Evolutionary conservation across 2,329 filamentous ascomycete genomes (phyloP), one percentile per base, ranked within the genome.

Genomic region (Fusarium sp.): DNA sequence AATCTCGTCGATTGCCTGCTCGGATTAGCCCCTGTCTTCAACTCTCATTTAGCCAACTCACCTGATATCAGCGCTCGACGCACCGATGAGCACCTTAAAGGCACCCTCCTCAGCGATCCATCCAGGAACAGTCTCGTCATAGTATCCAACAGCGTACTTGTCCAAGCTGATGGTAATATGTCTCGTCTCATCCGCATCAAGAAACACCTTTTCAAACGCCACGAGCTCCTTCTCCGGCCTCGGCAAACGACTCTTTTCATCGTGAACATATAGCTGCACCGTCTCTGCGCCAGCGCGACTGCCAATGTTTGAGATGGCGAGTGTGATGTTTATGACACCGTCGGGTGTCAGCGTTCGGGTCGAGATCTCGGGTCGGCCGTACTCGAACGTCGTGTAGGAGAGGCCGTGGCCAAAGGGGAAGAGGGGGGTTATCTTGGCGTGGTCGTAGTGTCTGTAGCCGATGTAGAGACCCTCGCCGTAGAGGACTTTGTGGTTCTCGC

Each of bases 351-450:
- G 79, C 2, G 84, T 80, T 62, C 81, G 80, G 3, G 80, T 77
- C 75, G 83, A 86, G 63, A 92, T 85, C 5, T 86, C 86, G 0
- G 91, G 87, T 1, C 86, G 83, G 16, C 90, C 90, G 77, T 93
- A 92, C 56, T 88, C 86, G 79, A 95, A 95, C 0, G 84, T 88
- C 0, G 92, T 94, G 81, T 95, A 95, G 0, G 91, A 93, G 9
- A 95, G 86, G 2, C 93, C 93, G 79, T 94, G 92, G 13, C 93
- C 93, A 74, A 95, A 95, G 32, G 92, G 87, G 82, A 94, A 95
- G 0, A 93, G 85, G 0, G 91, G 91, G 6, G 86, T 83, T 59
- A 92, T 87, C 30, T 85, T 85, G 14, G 86, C 83, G 23, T 88
- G 88, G 77, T 95, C 92, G 81, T 93, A 94, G 82, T 93, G 91